Evolutionary conservation across 148 eudicot species (phyloP), one percentile per base, ranked within the genome.

Genomic region (Camellia japonica): DNA sequence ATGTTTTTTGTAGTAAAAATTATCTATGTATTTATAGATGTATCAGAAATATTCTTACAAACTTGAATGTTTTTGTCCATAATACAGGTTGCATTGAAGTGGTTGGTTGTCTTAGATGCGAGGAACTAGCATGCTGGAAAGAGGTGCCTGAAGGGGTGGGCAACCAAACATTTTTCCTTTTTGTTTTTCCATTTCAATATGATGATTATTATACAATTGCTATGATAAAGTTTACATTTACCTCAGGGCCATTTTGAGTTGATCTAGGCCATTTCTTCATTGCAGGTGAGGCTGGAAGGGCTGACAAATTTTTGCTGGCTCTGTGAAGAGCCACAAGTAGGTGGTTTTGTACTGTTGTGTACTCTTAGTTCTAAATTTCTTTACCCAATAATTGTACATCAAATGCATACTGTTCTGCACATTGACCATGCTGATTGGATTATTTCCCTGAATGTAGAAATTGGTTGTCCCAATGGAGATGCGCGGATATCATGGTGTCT

Each of bases 11-110:
- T 44, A 43, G 16, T n/a, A 41, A 7, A 44, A 60, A 11, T 6
- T 2, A 20, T 74, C 5, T 10, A 30, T 58, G 1, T 16, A 12
- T 15, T 0, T 76, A 7, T 44, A 19, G 68, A 61, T 63, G 14
- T 14, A 12, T 56, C 69, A 20, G 46, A 44, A 52, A 67, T 66
- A 1, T 52, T 52, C 46, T 73, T 2, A 41, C 16, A 38, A 42
- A 41, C 61, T 51, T 49, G 59, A 65, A 30, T 70, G 52, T 19
- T 76, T 59, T 69, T 58, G 12, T 82, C 78, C 56, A 30, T 75
- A 51, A 52, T 61, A 19, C 87, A 94, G 98, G 98, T 75, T 93
- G 95, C 81, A 87, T 94, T 81, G 98, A 94, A 73, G 90, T 94
- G 68, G 94, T 88, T 81, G 98, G 98, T 1, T 93, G 94, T 78